phyloP scores from a whole-genome alignment of 169 alveolate genomes.

The Plasmodium gaboni region DNA sequence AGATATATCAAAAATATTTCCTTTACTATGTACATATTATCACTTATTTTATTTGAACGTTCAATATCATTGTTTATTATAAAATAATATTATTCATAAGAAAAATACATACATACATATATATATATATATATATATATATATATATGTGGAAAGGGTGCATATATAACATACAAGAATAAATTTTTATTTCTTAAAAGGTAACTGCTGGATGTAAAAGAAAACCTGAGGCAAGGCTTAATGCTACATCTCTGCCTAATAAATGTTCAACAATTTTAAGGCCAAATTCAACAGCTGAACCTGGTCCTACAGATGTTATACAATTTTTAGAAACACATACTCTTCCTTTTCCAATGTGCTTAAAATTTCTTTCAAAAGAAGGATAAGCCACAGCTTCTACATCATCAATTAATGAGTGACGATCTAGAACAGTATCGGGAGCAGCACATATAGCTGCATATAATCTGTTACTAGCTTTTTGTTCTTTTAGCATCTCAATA shows the following conservation, averaged over 20 bases:
- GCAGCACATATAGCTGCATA: slow-evolving; percentile 89
- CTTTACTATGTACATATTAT: no score
- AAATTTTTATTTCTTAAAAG: slow-evolving; percentile 28
- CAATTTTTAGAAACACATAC: slow-evolving; percentile 84
- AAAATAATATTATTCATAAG: no score
- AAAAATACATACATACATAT: background rate
- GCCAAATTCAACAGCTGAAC: slow-evolving; percentile 86
- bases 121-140: background rate
- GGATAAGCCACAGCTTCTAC: slow-evolving; percentile 84
- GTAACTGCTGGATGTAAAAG: slow-evolving; percentile 56
- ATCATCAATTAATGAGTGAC: slow-evolving; percentile 84
- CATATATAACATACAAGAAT: slow-evolving; percentile 1
- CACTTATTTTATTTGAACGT: no score
- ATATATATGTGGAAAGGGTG: background rate
- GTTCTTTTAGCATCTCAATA: slow-evolving; percentile 80
- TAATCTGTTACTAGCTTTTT: slow-evolving; percentile 78
- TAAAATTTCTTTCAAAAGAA: slow-evolving; percentile 82
- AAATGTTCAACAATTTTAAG: slow-evolving; percentile 83
- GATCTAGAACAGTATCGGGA: slow-evolving; percentile 83
- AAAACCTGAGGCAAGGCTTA: slow-evolving; percentile 56
- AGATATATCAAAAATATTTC: no score
- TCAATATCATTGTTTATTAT: no score
- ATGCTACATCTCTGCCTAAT: slow-evolving; percentile 74
- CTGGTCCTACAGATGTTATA: slow-evolving; percentile 86
- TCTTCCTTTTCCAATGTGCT: slow-evolving; percentile 82